Percentiles rank a stretch among this genome's conserved stretches.
Evolutionary conservation across 1,284 basidiomycete genomes (phyloP).

Genomic region (Meripilus lineatus): DNA sequence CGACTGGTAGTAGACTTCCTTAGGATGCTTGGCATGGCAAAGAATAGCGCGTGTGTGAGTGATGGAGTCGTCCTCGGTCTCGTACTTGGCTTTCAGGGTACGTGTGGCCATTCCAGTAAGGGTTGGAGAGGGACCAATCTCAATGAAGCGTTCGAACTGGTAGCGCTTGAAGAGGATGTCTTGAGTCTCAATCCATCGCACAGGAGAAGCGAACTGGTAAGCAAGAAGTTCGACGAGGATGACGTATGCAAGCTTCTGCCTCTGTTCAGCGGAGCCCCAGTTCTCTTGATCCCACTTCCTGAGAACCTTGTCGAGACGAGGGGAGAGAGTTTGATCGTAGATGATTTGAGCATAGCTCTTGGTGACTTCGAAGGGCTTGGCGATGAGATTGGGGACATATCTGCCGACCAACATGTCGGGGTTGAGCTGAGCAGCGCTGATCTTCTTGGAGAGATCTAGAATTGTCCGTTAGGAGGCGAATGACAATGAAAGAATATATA

Average conservation of each 20-base stretch:
- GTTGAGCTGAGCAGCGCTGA: constrained; percentile 86
- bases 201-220: constrained; percentile 94
- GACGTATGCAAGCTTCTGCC: constrained; percentile 91
- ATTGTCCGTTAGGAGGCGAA: constrained; percentile 17
- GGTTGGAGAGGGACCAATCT: constrained; percentile 94
- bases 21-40: constrained; percentile 92
- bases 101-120: constrained; percentile 95
- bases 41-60: constrained; percentile 80
- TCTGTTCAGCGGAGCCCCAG: constrained; percentile 80
- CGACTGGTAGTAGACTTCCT: constrained; percentile 97
- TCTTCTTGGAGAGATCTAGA: constrained; percentile 95
- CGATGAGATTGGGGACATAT: constrained; percentile 97
- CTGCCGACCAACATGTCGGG: constrained; percentile 90
- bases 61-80: constrained; percentile 82
- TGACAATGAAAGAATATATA: constrained; percentile 1
- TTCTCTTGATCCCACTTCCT: constrained; percentile 91
- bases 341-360: constrained; percentile 92
- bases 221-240: constrained; percentile 96
- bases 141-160: constrained; percentile 91
- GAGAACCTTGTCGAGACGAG: constrained; percentile 89
- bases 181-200: constrained; percentile 99
- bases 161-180: constrained; percentile 90
- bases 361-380: constrained; percentile 89
- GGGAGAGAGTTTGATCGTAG: constrained; percentile 92
- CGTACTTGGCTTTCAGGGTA: constrained; percentile 96